phyloP scores from a whole-genome alignment of 1,139 yeast species.

The Debaryomycetaceae sp. region DNA sequence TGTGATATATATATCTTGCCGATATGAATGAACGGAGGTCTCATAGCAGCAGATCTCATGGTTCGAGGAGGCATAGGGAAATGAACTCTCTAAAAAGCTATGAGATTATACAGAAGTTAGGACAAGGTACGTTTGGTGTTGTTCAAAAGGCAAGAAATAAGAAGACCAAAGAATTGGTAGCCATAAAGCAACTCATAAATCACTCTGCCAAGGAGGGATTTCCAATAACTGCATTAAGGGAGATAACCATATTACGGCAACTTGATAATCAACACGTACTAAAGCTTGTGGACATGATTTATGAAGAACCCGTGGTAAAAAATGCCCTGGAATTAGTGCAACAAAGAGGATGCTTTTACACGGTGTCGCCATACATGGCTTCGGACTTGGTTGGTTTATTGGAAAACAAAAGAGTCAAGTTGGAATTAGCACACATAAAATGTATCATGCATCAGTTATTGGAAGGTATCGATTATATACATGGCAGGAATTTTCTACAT shows the following conservation, averaged over 20 bases:
- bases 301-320: slow-evolving; percentile 50
- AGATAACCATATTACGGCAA: slow-evolving; percentile 76
- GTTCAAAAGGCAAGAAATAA: slow-evolving; percentile 41
- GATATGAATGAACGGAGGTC: not conserved
- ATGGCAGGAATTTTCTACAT: slow-evolving; percentile 68
- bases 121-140: slow-evolving; percentile 50
- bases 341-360: slow-evolving; percentile 61
- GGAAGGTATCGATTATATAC: slow-evolving; percentile 78
- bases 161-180: slow-evolving; percentile 33
- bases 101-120: slow-evolving; percentile 36
- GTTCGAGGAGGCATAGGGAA: slow-evolving; percentile 10
- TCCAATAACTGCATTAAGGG: slow-evolving; percentile 94
- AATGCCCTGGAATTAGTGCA: slow-evolving; percentile 31
- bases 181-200: slow-evolving; percentile 73
- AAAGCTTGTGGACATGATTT: slow-evolving; percentile 78
- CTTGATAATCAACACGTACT: slow-evolving; percentile 70
- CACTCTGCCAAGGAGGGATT: slow-evolving; percentile 88
- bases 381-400: slow-evolving; percentile 91
- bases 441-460: slow-evolving; percentile 79
- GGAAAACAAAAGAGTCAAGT: slow-evolving; percentile 69
- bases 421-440: slow-evolving; percentile 69
- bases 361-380: slow-evolving; percentile 92
- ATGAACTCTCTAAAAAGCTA: slow-evolving; percentile 33
- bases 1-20: not conserved
- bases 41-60: not conserved